A percentile compares a stretch with the other conserved stretches of the same genome.
phyloP scores from a whole-genome alignment of 495 filamentous ascomycete species.

The Xylaria sp. region DNA sequence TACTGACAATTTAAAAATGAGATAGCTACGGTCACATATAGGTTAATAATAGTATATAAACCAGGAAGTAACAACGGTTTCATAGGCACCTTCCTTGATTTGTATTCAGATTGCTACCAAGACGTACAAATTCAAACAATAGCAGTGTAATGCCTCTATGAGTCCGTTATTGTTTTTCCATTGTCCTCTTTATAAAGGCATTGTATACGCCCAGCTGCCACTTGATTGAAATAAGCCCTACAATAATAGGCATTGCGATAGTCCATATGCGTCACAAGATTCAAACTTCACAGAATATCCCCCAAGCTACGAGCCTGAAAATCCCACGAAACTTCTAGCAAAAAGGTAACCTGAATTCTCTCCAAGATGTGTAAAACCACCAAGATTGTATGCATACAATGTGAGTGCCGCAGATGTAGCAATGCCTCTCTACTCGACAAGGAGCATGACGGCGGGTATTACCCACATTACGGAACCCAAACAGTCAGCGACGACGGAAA shows the following conservation, averaged over 20 bases:
- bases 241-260: neutral
- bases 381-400: neutral
- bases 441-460: neutral
- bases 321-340: neutral
- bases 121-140: neutral
- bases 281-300: neutral
- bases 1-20: neutral
- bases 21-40: neutral
- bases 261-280: neutral
- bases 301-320: too few relatives aligned
- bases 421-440: neutral
- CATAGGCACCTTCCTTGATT: neutral
- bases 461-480: neutral
- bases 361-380: neutral
- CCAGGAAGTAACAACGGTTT: too few relatives aligned
- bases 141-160: neutral
- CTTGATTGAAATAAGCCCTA: too few relatives aligned
- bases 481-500: neutral
- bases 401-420: neutral
- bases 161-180: neutral
- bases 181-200: neutral
- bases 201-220: neutral
- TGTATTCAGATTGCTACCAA: neutral
- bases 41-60: neutral
- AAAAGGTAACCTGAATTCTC: neutral